Percentiles rank a stretch among this genome's conserved stretches.
These are phyloP conservation scores for Cryptococcus hybrid DNA, from an alignment of 1,284 basidiomycete genomes.

Conservation along the genomic window DNA sequence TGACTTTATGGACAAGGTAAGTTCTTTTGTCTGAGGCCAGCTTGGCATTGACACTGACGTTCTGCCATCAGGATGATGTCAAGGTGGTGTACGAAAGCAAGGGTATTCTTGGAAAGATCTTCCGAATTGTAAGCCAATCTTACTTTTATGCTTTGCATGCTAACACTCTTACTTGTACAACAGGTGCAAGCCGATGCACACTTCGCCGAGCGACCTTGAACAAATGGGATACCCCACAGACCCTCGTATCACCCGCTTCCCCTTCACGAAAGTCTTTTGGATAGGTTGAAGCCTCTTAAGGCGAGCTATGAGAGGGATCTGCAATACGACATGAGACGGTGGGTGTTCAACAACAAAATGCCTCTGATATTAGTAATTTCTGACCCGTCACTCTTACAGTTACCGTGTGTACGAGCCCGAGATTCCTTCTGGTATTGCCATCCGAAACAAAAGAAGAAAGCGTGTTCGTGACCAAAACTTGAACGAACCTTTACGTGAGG, in stretches of 20 bases:
- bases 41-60: no score
- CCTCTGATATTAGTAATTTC: background rate
- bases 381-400: constrained; percentile 14
- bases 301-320: constrained; percentile 32
- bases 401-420: constrained; percentile 39
- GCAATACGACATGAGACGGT: constrained; percentile 37
- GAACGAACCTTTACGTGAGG: constrained; percentile 36
- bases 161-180: background rate
- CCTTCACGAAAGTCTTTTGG: constrained; percentile 22
- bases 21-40: no score
- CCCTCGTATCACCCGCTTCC: constrained; percentile 17
- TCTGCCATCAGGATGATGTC: constrained; percentile 15
- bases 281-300: constrained; percentile 34
- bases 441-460: constrained; percentile 36
- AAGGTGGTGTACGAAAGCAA: constrained; percentile 28
- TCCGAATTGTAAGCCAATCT: constrained; percentile 30
- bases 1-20: constrained; percentile 49
- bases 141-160: background rate
- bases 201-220: constrained; percentile 28
- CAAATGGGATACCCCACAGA: constrained; percentile 24
- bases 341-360: background rate
- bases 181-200: constrained; percentile 38
- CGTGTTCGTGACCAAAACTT: constrained; percentile 35
- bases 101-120: constrained; percentile 43
- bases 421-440: constrained; percentile 35